Conservation (phyloP, 2,329 filamentous ascomycete genomes). For the Endocalyx cinctus region DNA sequence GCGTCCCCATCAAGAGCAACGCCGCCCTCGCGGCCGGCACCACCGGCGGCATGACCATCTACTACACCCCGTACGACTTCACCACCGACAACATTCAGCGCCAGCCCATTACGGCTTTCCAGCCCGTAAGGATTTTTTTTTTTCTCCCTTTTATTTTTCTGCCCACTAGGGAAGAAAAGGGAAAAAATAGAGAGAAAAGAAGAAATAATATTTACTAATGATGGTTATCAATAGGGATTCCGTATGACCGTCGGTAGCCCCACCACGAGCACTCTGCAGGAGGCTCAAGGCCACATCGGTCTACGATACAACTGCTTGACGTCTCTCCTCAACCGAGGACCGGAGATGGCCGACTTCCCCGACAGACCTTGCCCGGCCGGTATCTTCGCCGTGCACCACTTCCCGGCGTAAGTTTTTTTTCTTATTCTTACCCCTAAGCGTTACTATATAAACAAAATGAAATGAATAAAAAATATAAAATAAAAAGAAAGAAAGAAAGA, state of each 20-base stretch:
- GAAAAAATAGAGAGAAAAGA: too few species aligned
- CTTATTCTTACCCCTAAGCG: background rate
- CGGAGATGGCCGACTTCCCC: slow-evolving; percentile 36
- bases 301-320: slow-evolving; percentile 38
- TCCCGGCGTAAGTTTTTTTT: slow-evolving; percentile 27
- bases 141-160: slow-evolving; percentile 8
- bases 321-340: slow-evolving; percentile 31
- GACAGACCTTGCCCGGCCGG: slow-evolving; percentile 33
- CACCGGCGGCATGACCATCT: slow-evolving; percentile 26
- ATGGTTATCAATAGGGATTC: slow-evolving; percentile 35
- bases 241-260: slow-evolving; percentile 39
- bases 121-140: slow-evolving; percentile 23
- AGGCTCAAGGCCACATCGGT: slow-evolving; percentile 29
- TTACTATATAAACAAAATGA: background rate
- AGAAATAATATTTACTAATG: too few species aligned
- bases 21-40: slow-evolving; percentile 22
- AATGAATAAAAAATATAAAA: background rate
- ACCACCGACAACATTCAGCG: slow-evolving; percentile 17
- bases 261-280: slow-evolving; percentile 17
- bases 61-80: slow-evolving; percentile 27
- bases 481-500: background rate
- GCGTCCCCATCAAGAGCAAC: slow-evolving; percentile 23
- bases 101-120: slow-evolving; percentile 40
- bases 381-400: slow-evolving; percentile 39
- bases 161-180: too few species aligned